Percentiles rank a stretch among this genome's conserved stretches.
These are phyloP conservation scores for Allantophomopsis lycopodina DNA, from an alignment of 2,329 filamentous ascomycete genomes.

Conservation along the genomic window DNA sequence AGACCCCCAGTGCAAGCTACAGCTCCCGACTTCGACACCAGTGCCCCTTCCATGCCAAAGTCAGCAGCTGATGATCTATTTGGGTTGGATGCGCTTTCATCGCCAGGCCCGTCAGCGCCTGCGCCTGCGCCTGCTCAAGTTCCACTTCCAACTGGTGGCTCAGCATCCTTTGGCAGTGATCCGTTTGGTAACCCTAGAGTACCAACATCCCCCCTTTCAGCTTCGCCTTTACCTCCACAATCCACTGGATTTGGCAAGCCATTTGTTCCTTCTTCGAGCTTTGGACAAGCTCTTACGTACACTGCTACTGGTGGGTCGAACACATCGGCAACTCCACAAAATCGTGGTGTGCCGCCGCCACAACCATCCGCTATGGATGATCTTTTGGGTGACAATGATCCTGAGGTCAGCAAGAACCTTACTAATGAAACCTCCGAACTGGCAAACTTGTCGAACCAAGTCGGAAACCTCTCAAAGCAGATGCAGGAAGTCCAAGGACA, in stretches of 20 bases:
- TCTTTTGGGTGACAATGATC: slow-evolving; percentile 79
- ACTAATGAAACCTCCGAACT: slow-evolving; percentile 84
- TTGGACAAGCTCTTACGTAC: slow-evolving; percentile 68
- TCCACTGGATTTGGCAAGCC: slow-evolving; percentile 52
- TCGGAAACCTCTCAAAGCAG: slow-evolving; percentile 79
- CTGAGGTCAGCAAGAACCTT: slow-evolving; percentile 76
- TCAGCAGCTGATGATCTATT: slow-evolving; percentile 91
- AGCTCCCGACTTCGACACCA: slow-evolving; percentile 26
- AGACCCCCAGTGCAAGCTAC: slow-evolving; percentile 29
- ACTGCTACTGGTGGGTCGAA: slow-evolving; percentile 52
- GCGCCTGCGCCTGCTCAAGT: slow-evolving; percentile 34
- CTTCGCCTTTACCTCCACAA: slow-evolving; percentile 9
- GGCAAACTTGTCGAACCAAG: slow-evolving; percentile 91
- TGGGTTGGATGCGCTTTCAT: slow-evolving; percentile 66
- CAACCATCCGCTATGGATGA: slow-evolving; percentile 55
- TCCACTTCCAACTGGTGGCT: slow-evolving; percentile 61
- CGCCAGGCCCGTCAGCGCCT: slow-evolving; percentile 31
- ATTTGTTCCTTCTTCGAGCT: slow-evolving; percentile 84
- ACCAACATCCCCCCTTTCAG: slow-evolving; percentile 13
- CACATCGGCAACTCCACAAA: slow-evolving; percentile 21
- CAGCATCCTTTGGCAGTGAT: slow-evolving; percentile 35
- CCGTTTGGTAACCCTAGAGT: slow-evolving; percentile 25
- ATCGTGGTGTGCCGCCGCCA: slow-evolving; percentile 24
- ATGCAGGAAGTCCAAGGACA: slow-evolving; percentile 88
- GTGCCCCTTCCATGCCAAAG: slow-evolving; percentile 38